Evolutionary conservation across 2,329 filamentous ascomycete genomes (phyloP).

Genomic region (Fusarium napiforme): DNA sequence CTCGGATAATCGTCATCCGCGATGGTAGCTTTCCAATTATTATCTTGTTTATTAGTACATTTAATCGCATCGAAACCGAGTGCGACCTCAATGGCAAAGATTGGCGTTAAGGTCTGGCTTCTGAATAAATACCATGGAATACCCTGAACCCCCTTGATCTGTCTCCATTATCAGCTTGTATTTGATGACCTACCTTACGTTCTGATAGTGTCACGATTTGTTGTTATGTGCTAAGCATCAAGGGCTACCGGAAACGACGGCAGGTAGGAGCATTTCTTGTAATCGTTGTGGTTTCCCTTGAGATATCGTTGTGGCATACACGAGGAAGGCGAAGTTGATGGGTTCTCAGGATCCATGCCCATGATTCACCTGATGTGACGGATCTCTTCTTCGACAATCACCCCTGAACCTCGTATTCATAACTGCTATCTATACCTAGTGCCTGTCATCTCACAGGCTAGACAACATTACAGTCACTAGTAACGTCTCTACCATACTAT

Average conservation of each 20-base stretch:
- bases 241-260: not conserved
- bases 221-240: not conserved
- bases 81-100: not conserved
- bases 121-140: slow-evolving; percentile 18
- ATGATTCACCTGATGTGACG: not conserved
- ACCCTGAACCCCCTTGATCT: not conserved
- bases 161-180: not conserved
- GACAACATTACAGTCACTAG: not conserved
- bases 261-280: not conserved
- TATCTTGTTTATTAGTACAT: slow-evolving; percentile 11
- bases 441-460: not conserved
- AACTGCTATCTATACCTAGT: not conserved
- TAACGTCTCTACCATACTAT: not conserved
- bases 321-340: not conserved
- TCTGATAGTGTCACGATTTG: not conserved
- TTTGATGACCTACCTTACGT: not conserved
- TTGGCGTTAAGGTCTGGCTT: slow-evolving; percentile 32
- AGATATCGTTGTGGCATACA: not conserved
- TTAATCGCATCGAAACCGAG: not conserved
- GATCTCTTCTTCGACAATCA: not conserved
- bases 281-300: not conserved
- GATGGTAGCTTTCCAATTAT: slow-evolving; percentile 39
- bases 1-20: slow-evolving; percentile 56
- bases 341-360: no score
- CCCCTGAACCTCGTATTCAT: not conserved